Percentiles rank a stretch among this genome's conserved stretches.
phyloP scores from a whole-genome alignment of 257 asterid genomes.

The Leptodermis oblonga region DNA sequence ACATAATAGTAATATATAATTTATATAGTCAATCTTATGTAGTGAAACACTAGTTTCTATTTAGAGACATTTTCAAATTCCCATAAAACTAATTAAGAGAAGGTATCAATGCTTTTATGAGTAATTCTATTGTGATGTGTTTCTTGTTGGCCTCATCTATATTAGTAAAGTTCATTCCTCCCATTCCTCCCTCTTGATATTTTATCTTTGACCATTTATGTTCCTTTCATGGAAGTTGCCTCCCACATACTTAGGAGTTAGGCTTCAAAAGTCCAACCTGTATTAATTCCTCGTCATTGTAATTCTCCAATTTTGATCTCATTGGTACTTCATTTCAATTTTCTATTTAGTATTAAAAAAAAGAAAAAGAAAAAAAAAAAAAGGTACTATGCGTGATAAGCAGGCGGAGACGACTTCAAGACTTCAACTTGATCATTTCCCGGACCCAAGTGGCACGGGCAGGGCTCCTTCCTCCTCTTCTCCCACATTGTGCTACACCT shows the following conservation, averaged over 20 bases:
- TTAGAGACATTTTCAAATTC: no score
- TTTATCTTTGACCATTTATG: background rate
- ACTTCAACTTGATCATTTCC: conserved; percentile 9
- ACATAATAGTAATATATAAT: no score
- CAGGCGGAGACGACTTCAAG: background rate
- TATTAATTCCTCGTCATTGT: background rate
- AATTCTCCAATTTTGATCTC: background rate
- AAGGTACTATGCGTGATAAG: background rate
- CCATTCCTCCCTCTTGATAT: no score
- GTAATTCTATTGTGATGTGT: no score
- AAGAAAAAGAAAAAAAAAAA: background rate
- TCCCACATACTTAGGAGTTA: no score
- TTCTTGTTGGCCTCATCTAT: no score
- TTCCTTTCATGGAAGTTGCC: conserved; percentile 4
- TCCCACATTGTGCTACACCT: background rate
- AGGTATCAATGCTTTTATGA: no score
- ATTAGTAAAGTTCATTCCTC: conserved; percentile 9
- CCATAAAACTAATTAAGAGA: no score
- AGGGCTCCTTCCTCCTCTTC: background rate
- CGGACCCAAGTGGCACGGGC: background rate
- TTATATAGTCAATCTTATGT: no score
- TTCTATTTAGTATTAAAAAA: background rate
- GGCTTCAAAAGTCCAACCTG: background rate
- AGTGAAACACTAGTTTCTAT: no score
- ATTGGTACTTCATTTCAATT: background rate